A percentile compares a stretch with the other conserved stretches of the same genome.
Evolutionary conservation across 352 stramenopile genomes (phyloP).

Genomic region (Phytophthora kernoviae): DNA sequence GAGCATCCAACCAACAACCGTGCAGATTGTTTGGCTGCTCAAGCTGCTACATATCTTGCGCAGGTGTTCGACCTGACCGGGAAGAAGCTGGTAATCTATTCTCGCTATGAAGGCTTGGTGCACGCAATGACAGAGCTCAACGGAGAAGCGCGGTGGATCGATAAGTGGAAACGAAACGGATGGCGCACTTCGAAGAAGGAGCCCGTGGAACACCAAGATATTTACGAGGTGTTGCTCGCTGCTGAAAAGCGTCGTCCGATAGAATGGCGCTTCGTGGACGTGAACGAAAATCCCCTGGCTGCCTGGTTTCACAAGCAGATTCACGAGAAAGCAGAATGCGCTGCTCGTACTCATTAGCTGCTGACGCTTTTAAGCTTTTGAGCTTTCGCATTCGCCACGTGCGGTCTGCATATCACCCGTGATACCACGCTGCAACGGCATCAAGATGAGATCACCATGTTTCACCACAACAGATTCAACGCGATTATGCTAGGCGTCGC

Average conservation of each 20-base stretch:
- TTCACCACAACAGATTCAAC: no score
- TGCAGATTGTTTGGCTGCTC: conserved; percentile 6
- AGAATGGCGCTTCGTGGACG: conserved; percentile 1
- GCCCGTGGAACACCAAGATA: background rate
- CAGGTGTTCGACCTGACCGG: background rate
- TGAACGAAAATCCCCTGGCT: background rate
- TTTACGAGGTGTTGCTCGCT: conserved; percentile 2
- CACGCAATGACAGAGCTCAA: conserved; percentile 1
- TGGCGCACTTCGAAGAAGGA: background rate
- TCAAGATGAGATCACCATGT: no score
- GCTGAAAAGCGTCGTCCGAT: conserved; percentile 1
- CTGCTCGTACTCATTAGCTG: background rate
- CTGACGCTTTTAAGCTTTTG: no score
- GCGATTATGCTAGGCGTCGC: no score
- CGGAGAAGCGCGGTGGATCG: conserved; percentile 4
- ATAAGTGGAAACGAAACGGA: conserved; percentile 7
- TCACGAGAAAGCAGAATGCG: background rate
- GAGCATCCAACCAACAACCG: background rate
- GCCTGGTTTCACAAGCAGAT: background rate
- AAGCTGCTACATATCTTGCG: background rate
- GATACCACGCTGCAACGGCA: no score
- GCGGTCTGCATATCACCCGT: no score
- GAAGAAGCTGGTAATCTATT: conserved; percentile 6
- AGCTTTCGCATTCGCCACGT: no score
- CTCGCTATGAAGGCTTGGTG: conserved; percentile 8